These are phyloP conservation scores for Lizanozyma gosingica DNA, from an alignment of 1,139 yeast genomes.

Conservation along the genomic window DNA sequence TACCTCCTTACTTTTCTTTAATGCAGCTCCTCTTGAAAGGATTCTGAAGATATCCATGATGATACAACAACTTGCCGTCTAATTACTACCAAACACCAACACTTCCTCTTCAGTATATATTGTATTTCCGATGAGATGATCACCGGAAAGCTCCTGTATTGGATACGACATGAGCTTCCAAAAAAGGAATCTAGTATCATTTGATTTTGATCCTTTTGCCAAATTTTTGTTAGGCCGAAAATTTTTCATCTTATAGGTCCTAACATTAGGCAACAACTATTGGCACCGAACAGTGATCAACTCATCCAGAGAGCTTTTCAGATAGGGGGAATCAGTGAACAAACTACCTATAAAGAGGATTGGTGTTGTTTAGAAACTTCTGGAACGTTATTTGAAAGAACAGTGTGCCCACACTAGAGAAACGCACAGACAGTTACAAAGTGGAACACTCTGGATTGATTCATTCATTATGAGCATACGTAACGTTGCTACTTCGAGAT, in stretches of 20 bases:
- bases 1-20: slow-evolving; percentile 44
- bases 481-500: too few species aligned
- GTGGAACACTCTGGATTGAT: too few species aligned
- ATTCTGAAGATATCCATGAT: slow-evolving; percentile 85
- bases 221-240: not conserved
- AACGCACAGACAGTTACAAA: too few species aligned
- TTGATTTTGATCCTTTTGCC: too few species aligned
- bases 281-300: too few species aligned
- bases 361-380: not conserved
- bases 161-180: too few species aligned
- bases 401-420: too few species aligned
- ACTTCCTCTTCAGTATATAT: too few species aligned
- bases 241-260: not conserved
- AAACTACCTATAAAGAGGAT: not conserved
- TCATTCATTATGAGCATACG: slow-evolving; percentile 9
- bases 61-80: not conserved
- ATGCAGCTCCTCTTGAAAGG: slow-evolving; percentile 74
- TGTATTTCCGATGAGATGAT: not conserved
- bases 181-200: too few species aligned
- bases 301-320: not conserved
- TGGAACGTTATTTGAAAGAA: too few species aligned
- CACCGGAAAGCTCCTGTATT: too few species aligned
- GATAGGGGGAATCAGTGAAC: not conserved
- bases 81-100: not conserved
- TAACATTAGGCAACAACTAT: too few species aligned